Conservation (phyloP, 768 basidiomycete genomes). For the Exsudoporus frostii region DNA sequence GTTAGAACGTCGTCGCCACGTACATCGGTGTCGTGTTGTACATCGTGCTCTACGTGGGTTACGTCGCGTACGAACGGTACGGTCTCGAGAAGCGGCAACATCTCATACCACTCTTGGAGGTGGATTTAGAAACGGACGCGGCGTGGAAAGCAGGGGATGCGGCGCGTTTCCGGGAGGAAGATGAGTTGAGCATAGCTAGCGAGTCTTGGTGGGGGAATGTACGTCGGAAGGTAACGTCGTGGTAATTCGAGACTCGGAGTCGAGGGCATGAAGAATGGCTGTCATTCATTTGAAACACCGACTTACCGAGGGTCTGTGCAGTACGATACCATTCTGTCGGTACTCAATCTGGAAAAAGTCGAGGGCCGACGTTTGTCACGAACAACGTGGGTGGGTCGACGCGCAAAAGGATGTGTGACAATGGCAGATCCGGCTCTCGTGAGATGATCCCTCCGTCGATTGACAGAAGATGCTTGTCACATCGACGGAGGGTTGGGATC, state of each 20-base stretch:
- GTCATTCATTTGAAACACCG: neutral
- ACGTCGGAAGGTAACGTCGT: neutral
- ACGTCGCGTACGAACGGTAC: constrained; percentile 39
- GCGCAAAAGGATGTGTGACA: neutral
- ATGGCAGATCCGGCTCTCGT: neutral
- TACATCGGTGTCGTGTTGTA: constrained; percentile 53
- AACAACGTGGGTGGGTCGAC: neutral
- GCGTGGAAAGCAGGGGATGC: constrained; percentile 51
- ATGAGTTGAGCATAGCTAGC: constrained; percentile 1
- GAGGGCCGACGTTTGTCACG: neutral
- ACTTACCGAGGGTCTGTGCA: neutral
- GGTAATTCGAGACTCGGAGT: neutral
- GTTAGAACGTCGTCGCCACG: constrained; percentile 52
- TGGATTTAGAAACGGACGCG: constrained; percentile 54
- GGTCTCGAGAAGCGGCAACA: constrained; percentile 29
- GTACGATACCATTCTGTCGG: neutral
- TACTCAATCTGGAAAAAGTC: neutral
- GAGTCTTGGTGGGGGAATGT: neutral
- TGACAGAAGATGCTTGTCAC: neutral
- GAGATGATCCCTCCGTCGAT: neutral
- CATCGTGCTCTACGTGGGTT: constrained; percentile 43
- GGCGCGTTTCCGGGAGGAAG: constrained; percentile 32
- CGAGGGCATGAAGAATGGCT: neutral
- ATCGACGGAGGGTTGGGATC: neutral
- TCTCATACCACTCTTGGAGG: constrained; percentile 41